Percentiles rank a stretch among this genome's conserved stretches.
Conservation (phyloP, 345 rosid species). For the Gossypium raimondii region DNA sequence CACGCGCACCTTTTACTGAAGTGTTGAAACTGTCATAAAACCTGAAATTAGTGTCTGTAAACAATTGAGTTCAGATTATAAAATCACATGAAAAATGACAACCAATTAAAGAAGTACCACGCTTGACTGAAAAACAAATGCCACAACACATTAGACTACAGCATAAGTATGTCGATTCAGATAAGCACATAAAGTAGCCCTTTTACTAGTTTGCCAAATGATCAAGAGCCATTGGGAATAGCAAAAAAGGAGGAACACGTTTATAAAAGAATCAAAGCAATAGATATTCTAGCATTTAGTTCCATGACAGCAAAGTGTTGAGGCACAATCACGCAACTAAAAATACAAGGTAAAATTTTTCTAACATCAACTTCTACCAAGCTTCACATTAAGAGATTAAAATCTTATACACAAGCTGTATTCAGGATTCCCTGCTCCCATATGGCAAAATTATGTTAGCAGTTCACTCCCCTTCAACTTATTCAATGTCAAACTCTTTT, state of each 20-base stretch:
- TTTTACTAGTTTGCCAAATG: background rate
- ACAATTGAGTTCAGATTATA: background rate
- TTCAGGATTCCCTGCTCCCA: background rate
- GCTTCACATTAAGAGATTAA: background rate
- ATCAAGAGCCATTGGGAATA: background rate
- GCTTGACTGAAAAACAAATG: background rate
- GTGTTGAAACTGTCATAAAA: conserved; percentile 22
- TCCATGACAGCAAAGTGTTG: background rate
- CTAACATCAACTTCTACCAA: background rate
- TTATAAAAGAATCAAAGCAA: background rate
- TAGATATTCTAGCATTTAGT: background rate
- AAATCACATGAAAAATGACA: background rate
- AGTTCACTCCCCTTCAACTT: background rate
- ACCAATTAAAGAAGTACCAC: background rate
- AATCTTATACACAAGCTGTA: background rate
- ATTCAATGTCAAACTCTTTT: background rate
- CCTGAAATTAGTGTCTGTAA: conserved; percentile 16
- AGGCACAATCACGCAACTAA: background rate
- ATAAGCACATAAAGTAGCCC: background rate
- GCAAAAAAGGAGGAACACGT: background rate
- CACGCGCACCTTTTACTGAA: conserved; percentile 12
- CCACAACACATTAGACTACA: background rate
- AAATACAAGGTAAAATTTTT: background rate
- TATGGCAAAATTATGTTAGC: background rate
- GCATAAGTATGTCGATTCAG: background rate